These are phyloP conservation scores for Amanita phalloides DNA, from an alignment of 768 basidiomycete species.

Conservation along the genomic window DNA sequence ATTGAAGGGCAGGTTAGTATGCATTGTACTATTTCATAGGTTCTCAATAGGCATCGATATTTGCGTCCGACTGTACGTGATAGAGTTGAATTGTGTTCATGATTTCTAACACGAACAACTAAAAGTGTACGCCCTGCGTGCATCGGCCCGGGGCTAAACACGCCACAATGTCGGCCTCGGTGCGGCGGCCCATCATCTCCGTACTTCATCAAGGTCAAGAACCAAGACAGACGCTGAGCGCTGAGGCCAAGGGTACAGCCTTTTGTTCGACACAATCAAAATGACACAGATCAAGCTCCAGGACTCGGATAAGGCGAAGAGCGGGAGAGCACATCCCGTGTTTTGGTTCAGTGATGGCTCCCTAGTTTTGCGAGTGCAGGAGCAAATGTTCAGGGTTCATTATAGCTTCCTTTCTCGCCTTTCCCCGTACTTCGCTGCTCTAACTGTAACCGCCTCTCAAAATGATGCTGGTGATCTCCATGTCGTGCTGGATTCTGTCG, in stretches of 20 bases:
- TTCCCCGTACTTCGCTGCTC: constrained; percentile 26
- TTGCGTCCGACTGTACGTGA: too few relatives aligned
- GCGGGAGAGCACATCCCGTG: constrained; percentile 23
- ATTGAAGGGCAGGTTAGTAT: neutral
- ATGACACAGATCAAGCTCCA: neutral
- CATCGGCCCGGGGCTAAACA: too few relatives aligned
- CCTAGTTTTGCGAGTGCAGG: constrained; percentile 34
- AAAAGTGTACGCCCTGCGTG: too few relatives aligned
- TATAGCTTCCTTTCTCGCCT: constrained; percentile 39
- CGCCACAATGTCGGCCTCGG: too few relatives aligned
- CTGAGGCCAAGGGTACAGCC: neutral
- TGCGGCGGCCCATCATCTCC: too few relatives aligned
- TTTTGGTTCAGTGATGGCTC: constrained; percentile 67
- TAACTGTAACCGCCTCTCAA: neutral
- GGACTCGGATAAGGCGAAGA: neutral
- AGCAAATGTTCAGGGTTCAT: constrained; percentile 47
- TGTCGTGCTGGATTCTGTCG: neutral
- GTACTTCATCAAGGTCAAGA: neutral
- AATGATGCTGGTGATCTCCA: neutral
- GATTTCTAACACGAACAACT: too few relatives aligned
- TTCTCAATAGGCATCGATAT: too few relatives aligned
- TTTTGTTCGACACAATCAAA: neutral
- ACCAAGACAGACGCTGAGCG: neutral
- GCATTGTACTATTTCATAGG: neutral
- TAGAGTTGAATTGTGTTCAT: too few relatives aligned